Evolutionary conservation across 352 stramenopile species (phyloP), one percentile per base, ranked within the genome.

Genomic region (Saprolegnia diclina): DNA sequence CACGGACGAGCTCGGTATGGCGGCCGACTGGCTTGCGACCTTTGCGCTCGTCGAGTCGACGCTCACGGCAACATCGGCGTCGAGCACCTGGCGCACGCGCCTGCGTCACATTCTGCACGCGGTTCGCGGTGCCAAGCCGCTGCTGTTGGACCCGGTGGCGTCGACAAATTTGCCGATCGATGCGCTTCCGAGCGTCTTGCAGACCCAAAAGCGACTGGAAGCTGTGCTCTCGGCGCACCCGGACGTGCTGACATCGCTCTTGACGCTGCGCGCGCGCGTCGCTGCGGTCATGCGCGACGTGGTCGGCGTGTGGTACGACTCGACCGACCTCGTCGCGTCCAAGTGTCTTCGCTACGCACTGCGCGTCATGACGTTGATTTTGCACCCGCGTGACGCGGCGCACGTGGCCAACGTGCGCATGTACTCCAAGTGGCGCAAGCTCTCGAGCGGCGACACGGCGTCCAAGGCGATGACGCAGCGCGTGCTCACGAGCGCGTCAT

Each of bases 1-100:
- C 56, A 76, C 78, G 59, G 55, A 66, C 5, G 83, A 91, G 53
- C 77, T 90, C 14, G 54, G 50, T 10, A 88, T 91, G 44, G 80
- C 77, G 16, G 78, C 75, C 16, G 72, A 87, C 10, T 55, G 89
- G 19, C 53, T 91, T n/a, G 71, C 86, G 54, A 65, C 74, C 9
- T 78, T 89, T 46, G 72, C 89, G 13, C 16, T 89, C 40, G 32
- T 29, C 40, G 4, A 50, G 24, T 10, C 40, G n/a, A 22, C 32
- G 32, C 45, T 66, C 13, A 21, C 42, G 18, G 26, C 56, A 21
- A 6, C 13, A 32, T 22, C 37, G 21, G 9, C 45, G 21, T 56
- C n/a, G 32, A 61, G 5, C 4, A 18, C 75, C 14, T 90, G 82
- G 82, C 64, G 78, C 5, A 77, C 74, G 44, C 71, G 69, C 14